Conservation (phyloP, 306 rosid species). For the Carpinus fangiana region DNA sequence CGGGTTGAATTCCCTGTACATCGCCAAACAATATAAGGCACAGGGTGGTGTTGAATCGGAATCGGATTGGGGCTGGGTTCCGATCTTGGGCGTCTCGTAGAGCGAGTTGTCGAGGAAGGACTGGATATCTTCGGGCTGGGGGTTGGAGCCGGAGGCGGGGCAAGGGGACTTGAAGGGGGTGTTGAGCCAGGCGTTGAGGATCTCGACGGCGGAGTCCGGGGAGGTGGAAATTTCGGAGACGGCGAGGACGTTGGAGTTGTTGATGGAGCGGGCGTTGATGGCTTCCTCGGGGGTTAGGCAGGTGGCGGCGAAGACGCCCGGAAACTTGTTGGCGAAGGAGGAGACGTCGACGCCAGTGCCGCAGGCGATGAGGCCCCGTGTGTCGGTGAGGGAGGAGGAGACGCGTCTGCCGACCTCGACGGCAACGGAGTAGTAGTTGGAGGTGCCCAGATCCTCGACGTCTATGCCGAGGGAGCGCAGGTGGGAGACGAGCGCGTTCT, state of each 20-base stretch:
- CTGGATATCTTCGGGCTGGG: slow-evolving; percentile 64
- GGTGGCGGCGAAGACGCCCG: slow-evolving; percentile 71
- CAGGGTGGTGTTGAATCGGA: slow-evolving; percentile 24
- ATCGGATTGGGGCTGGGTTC: slow-evolving; percentile 7
- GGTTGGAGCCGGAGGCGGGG: slow-evolving; percentile 59
- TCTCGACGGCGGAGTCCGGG: slow-evolving; percentile 53
- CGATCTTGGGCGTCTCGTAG: slow-evolving; percentile 65
- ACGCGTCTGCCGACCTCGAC: slow-evolving; percentile 88
- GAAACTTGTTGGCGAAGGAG: slow-evolving; percentile 85
- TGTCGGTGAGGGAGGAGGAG: slow-evolving; percentile 51
- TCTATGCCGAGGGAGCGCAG: slow-evolving; percentile 42
- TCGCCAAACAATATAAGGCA: slow-evolving; percentile 62
- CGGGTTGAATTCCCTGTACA: slow-evolving; percentile 58
- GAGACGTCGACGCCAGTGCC: slow-evolving; percentile 90
- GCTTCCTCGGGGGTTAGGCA: slow-evolving; percentile 70
- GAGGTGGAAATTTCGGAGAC: slow-evolving; percentile 73
- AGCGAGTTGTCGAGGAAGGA: slow-evolving; percentile 60
- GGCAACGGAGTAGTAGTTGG: slow-evolving; percentile 76
- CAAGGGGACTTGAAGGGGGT: slow-evolving; percentile 74
- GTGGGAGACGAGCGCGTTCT: slow-evolving; percentile 53
- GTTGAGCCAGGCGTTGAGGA: slow-evolving; percentile 67
- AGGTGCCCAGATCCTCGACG: slow-evolving; percentile 68
- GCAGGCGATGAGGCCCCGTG: slow-evolving; percentile 76
- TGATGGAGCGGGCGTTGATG: slow-evolving; percentile 71
- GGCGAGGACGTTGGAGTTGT: slow-evolving; percentile 84